A percentile compares a stretch with the other conserved stretches of the same genome.
Conservation (phyloP, 1,139 yeast genomes). For the Blastobotrys illinoisensis region DNA sequence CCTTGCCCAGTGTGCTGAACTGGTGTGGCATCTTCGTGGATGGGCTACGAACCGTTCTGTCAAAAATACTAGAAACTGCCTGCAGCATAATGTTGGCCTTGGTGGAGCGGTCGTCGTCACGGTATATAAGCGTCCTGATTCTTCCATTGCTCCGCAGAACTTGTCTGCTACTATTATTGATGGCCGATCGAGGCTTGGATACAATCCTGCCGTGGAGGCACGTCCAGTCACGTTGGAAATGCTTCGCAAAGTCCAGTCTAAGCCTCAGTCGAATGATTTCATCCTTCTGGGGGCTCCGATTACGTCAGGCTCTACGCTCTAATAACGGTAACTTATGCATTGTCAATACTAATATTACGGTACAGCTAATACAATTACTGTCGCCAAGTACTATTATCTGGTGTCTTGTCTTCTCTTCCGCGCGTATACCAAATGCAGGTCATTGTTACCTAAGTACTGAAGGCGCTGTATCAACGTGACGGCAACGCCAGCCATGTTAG, state of each 20-base stretch:
- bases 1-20: conserved; percentile 29
- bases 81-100: conserved; percentile 30
- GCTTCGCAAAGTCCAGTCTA: conserved; percentile 16
- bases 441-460: too few relatives aligned
- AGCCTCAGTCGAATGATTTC: conserved; percentile 11
- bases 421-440: too few relatives aligned
- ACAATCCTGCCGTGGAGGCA: conserved; percentile 30
- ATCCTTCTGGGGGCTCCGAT: conserved; percentile 11
- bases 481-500: too few relatives aligned
- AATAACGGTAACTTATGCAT: background rate
- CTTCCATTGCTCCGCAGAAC: conserved; percentile 16
- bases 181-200: conserved; percentile 26
- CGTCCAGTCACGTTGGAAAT: conserved; percentile 21
- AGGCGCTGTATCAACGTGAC: too few relatives aligned
- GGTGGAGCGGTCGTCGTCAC: conserved; percentile 29
- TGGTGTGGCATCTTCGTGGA: conserved; percentile 30
- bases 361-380: too few relatives aligned
- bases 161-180: conserved; percentile 15
- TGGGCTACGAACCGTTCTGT: conserved; percentile 30
- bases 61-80: conserved; percentile 22
- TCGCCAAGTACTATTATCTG: too few relatives aligned
- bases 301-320: conserved; percentile 5
- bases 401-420: too few relatives aligned
- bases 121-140: conserved; percentile 25
- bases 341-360: too few relatives aligned